Evolutionary conservation across 176 grass and related monocot species (phyloP).

Genomic region (Carex parvula): DNA sequence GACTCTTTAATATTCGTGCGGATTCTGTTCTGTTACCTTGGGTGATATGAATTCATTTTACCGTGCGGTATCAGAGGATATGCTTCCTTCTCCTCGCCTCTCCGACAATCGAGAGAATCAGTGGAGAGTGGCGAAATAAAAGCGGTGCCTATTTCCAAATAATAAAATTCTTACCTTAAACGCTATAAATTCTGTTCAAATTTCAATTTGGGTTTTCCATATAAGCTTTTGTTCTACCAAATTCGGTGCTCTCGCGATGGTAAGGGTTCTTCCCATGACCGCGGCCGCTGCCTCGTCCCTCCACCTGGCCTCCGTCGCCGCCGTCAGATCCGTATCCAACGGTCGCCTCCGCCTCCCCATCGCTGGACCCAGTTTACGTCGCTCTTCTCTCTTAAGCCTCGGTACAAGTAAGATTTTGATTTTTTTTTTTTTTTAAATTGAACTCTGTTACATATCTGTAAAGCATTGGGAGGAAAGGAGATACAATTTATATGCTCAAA

Average conservation of each 20-base stretch:
- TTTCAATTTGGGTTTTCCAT: background rate
- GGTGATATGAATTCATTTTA: too few species aligned
- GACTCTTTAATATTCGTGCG: too few species aligned
- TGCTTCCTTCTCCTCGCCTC: background rate
- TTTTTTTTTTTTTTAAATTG: background rate
- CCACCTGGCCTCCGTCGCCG: slow-evolving; percentile 1
- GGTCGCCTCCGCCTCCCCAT: background rate
- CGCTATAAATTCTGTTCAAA: background rate
- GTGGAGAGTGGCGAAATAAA: background rate
- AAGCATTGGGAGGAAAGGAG: background rate
- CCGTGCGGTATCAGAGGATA: too few species aligned
- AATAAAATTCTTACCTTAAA: background rate
- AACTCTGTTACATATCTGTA: background rate
- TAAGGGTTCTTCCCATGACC: slow-evolving; percentile 32
- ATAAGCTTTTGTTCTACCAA: background rate
- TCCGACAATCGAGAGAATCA: background rate
- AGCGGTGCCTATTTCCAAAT: background rate
- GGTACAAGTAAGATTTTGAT: slow-evolving; percentile 13
- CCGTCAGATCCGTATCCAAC: background rate
- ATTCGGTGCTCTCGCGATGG: slow-evolving; percentile 5
- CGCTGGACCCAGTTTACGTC: background rate
- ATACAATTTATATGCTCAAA: background rate
- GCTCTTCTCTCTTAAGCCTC: slow-evolving; percentile 2
- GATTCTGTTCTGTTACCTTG: too few species aligned
- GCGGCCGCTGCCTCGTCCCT: slow-evolving; percentile 8